A percentile compares a stretch with the other conserved stretches of the same genome.
phyloP scores from a whole-genome alignment of 73 alveolate genomes.

The Stentor coeruleus region DNA sequence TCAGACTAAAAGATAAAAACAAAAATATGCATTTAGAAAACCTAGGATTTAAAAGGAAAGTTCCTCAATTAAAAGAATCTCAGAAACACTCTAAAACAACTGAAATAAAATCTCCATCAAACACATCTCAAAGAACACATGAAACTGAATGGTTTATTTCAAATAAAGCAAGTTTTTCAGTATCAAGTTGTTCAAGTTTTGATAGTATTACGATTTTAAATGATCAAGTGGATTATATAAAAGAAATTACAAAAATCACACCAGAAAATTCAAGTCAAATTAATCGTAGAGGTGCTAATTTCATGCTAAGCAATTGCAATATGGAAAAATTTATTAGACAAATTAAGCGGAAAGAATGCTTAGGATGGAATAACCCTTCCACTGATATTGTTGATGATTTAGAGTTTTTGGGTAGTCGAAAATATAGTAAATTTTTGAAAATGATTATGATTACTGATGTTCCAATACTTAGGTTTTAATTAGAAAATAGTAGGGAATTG shows the following conservation, averaged over 20 bases:
- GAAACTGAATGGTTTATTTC: background rate
- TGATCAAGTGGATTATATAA: background rate
- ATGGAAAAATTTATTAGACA: no score
- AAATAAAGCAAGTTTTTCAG: background rate
- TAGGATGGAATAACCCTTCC: no score
- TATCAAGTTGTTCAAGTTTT: background rate
- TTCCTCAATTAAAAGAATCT: background rate
- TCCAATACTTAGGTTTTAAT: no score
- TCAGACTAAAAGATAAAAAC: background rate
- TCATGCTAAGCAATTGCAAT: no score
- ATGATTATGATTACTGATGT: no score
- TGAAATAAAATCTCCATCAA: background rate
- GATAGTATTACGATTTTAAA: background rate
- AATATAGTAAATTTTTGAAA: no score
- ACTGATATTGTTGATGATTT: no score
- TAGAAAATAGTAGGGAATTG: conserved; percentile 61
- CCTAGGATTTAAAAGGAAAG: background rate
- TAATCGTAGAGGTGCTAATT: no score
- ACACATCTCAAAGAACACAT: background rate
- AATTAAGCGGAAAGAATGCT: no score
- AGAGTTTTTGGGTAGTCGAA: no score
- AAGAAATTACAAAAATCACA: no score
- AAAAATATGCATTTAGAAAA: background rate
- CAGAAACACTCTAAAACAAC: background rate
- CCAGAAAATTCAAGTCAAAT: no score